phyloP scores from a whole-genome alignment of 2,329 filamentous ascomycete species.

The Neodidymelliopsis sp. region DNA sequence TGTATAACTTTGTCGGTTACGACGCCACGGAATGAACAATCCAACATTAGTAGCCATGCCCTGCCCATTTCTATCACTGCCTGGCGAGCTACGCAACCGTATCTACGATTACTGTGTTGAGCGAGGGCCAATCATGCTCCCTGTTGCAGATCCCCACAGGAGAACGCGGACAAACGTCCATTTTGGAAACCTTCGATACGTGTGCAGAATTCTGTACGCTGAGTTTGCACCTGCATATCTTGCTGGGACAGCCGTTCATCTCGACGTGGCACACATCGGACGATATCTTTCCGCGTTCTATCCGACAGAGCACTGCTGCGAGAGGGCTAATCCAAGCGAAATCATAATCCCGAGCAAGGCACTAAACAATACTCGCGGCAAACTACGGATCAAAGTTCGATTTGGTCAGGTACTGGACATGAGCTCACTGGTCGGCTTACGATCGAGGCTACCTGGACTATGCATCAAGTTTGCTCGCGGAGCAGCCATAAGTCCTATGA shows the following conservation, averaged over 20 bases:
- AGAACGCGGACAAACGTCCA: too few relatives aligned
- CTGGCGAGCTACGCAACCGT: constrained; percentile 6
- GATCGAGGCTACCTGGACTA: too few relatives aligned
- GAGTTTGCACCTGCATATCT: constrained; percentile 1
- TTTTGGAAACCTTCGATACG: constrained; percentile 3
- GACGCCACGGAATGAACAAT: too few relatives aligned
- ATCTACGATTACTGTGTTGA: constrained; percentile 11
- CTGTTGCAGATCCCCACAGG: neutral
- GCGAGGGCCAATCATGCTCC: neutral
- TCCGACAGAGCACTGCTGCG: too few relatives aligned
- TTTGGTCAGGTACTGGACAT: neutral
- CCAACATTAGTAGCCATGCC: too few relatives aligned
- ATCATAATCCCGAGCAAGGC: too few relatives aligned
- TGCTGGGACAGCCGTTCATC: neutral
- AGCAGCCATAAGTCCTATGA: too few relatives aligned
- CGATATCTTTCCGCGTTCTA: neutral
- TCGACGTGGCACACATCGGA: neutral
- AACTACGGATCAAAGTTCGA: neutral
- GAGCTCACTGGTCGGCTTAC: neutral
- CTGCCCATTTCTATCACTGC: neutral
- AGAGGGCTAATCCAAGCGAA: too few relatives aligned
- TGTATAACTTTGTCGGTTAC: too few relatives aligned
- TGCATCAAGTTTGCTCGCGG: too few relatives aligned
- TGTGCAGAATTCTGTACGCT: neutral
- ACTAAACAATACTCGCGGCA: too few relatives aligned